Percentiles rank a stretch among this genome's conserved stretches.
phyloP scores from a whole-genome alignment of 305 asterid species.

The Solanum hybrid region DNA sequence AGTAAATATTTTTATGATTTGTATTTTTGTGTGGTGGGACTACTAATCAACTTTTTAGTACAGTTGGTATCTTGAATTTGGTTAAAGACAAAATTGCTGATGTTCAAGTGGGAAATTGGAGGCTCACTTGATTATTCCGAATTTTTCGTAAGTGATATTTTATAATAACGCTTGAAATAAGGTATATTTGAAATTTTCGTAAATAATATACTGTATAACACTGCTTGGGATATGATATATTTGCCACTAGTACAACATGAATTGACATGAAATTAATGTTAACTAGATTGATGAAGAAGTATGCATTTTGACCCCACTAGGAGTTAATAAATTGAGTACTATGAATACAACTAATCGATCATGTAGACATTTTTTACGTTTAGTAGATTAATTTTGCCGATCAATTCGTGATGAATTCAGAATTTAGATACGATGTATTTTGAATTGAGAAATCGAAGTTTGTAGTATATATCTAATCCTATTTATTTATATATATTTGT shows the following conservation, averaged over 20 bases:
- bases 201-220: background rate
- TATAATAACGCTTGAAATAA: background rate
- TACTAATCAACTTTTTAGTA: background rate
- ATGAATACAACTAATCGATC: background rate
- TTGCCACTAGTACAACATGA: background rate
- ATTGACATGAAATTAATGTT: background rate
- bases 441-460: background rate
- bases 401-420: background rate
- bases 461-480: background rate
- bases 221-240: background rate
- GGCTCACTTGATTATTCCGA: background rate
- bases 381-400: background rate
- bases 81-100: background rate
- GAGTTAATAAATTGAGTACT: background rate
- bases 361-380: background rate
- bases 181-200: background rate
- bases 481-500: background rate
- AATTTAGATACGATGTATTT: background rate
- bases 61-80: background rate
- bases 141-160: background rate
- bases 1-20: background rate
- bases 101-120: background rate
- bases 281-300: background rate
- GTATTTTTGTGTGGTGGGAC: background rate
- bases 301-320: background rate